These are phyloP conservation scores for Vicia villosa DNA, from an alignment of 306 rosid species.

Conservation along the genomic window DNA sequence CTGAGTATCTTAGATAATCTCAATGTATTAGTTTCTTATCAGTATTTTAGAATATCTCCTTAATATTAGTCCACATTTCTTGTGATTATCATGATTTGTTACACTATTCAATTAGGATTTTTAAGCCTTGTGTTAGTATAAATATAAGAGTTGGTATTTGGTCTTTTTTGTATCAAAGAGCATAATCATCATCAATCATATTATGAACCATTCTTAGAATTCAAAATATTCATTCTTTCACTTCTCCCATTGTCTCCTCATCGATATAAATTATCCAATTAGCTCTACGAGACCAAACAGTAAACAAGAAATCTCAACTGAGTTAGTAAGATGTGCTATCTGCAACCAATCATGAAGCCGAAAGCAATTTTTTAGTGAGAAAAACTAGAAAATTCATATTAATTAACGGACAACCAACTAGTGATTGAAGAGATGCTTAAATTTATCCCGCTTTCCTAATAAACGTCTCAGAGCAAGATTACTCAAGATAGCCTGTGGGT, in stretches of 20 bases:
- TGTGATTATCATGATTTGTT: not conserved
- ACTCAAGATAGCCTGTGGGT: conserved; percentile 24
- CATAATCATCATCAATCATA: not conserved
- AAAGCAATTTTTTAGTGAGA: conserved; percentile 12
- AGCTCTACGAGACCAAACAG: conserved; percentile 26
- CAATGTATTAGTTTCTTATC: not conserved
- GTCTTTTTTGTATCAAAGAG: not conserved
- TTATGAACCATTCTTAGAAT: not conserved
- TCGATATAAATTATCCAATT: conserved; percentile 16
- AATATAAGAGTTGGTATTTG: not conserved
- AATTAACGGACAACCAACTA: conserved; percentile 1
- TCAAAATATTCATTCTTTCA: not conserved
- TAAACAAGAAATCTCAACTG: conserved; percentile 7
- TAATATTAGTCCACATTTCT: not conserved
- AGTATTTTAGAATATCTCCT: not conserved
- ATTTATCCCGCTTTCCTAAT: not conserved
- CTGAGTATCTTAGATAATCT: not conserved
- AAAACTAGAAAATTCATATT: conserved; percentile 6
- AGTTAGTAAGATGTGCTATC: not conserved
- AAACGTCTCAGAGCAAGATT: not conserved
- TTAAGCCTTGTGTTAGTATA: not conserved
- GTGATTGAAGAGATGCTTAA: not conserved
- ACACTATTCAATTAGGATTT: not conserved
- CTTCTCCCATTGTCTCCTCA: not conserved
- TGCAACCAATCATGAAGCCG: conserved; percentile 1